Base-by-base conservation (phyloP, 495 filamentous ascomycete genomes). In the Lepidopterella palustris region DNA sequence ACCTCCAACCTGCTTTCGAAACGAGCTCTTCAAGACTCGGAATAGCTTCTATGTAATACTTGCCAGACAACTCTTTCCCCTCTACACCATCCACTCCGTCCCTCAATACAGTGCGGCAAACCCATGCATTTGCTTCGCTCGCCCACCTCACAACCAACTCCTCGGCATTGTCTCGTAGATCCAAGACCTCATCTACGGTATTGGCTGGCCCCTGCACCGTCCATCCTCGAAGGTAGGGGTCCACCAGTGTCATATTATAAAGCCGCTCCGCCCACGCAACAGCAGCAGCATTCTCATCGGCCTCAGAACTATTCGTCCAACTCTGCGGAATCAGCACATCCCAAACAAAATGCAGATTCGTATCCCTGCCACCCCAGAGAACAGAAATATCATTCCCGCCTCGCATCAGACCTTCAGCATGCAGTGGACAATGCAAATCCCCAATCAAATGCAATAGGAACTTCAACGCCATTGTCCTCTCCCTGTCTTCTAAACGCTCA, bases 391-490 rank as follows among this genome's bases (percentile, higher is more conserved):
- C 57, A 31, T 64, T 64, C 18, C 61, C 61, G 45, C 58, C 61
- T 28, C 40, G 25, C 20, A n/a, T 9, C 13, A 61, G 26, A 24
- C 11, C 20, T 28, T 64, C 61, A n/a, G 39, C 39, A 35, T 64
- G 61, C 28, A 64, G 58, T n/a, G 61, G 61, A 29, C 59, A 57
- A 51, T 60, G 57, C 23, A 61, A 39, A 52, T 64, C 61, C n/a
- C 61, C 61, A 39, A 64, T 5, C 35, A 64, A 65, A 60, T 86
- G 83, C 27, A 86, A 78, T 8, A 86, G 66, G 68, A 84, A 84
- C 59, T 72, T 71, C 1, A 82, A 57, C 0, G 80, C 77, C 62
- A 70, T 58, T 49, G 48, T 67, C 5, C 28, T 55, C 10, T 77
- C 55, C 0, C 61, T 35, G 28, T 50, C 48, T 2, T 70, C 63